phyloP scores from a whole-genome alignment of 176 grass and related monocot genomes.

The Cymbopogon citratus region DNA sequence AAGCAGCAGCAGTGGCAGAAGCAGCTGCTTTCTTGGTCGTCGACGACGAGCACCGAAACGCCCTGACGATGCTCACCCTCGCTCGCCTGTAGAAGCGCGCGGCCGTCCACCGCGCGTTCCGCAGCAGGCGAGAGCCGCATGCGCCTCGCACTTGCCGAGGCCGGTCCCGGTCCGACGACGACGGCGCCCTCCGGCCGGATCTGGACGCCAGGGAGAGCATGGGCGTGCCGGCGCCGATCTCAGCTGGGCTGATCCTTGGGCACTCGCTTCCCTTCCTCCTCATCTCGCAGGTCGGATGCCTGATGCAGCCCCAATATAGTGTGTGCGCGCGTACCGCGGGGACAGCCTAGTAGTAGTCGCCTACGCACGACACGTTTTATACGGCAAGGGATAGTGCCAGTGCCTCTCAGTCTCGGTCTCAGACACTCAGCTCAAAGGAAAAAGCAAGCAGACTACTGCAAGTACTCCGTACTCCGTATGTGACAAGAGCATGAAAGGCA shows the following conservation, averaged over 20 bases:
- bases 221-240: constrained; percentile 35
- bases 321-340: constrained; percentile 4
- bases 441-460: constrained; percentile 20
- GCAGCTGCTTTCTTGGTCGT: constrained; percentile 31
- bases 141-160: background rate
- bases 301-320: constrained; percentile 6
- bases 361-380: constrained; percentile 38
- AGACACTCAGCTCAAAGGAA: constrained; percentile 22
- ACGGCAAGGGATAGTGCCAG: constrained; percentile 9
- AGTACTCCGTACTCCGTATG: no score
- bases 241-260: constrained; percentile 48
- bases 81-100: constrained; percentile 50
- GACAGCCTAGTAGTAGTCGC: background rate
- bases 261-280: constrained; percentile 54
- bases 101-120: constrained; percentile 49
- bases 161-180: constrained; percentile 6
- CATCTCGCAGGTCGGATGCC: constrained; percentile 16
- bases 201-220: constrained; percentile 31
- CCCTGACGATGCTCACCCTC: constrained; percentile 27
- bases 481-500: constrained; percentile 62
- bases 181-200: constrained; percentile 9
- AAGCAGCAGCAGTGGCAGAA: background rate
- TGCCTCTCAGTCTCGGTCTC: background rate
- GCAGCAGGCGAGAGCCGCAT: constrained; percentile 49
- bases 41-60: constrained; percentile 37